Evolutionary conservation across 208 protist genomes (phyloP).

Genomic region (Trypanosoma scelopori): DNA sequence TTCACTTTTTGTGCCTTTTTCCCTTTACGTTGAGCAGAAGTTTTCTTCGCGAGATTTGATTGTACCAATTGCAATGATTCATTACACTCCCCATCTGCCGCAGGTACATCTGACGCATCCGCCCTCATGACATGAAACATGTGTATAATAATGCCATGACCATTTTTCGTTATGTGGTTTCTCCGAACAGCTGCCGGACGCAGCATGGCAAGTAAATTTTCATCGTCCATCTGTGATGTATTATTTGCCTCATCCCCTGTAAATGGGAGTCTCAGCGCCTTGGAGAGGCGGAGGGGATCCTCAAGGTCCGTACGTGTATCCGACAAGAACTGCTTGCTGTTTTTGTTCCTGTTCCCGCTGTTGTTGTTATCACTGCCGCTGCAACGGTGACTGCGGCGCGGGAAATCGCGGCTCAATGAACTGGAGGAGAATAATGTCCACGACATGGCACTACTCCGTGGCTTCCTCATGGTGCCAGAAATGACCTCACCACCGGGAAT

Average conservation of each 20-base stretch:
- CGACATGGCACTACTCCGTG: background rate
- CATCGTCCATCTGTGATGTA: background rate
- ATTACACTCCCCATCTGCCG: background rate
- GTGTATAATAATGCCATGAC: slow-evolving; percentile 24
- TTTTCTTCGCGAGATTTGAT: too few species aligned
- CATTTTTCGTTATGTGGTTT: slow-evolving; percentile 25
- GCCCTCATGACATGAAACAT: slow-evolving; percentile 18
- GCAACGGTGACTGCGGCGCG: background rate
- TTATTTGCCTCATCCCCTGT: too few species aligned
- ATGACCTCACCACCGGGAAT: slow-evolving; percentile 18
- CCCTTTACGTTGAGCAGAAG: too few species aligned
- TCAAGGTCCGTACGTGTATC: too few species aligned
- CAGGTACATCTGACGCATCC: background rate
- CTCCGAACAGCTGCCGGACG: slow-evolving; percentile 3
- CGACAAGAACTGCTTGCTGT: too few species aligned
- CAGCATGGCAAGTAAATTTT: background rate
- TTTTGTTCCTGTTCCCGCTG: too few species aligned
- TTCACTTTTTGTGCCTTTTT: too few species aligned
- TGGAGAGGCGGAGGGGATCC: too few species aligned
- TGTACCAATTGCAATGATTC: too few species aligned
- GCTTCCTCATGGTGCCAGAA: background rate
- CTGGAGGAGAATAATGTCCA: slow-evolving; percentile 14
- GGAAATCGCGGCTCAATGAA: background rate
- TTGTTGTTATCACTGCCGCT: too few species aligned
- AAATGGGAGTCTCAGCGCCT: too few species aligned